phyloP scores from a whole-genome alignment of 2,329 filamentous ascomycete species.

The Metarhizium sp. region DNA sequence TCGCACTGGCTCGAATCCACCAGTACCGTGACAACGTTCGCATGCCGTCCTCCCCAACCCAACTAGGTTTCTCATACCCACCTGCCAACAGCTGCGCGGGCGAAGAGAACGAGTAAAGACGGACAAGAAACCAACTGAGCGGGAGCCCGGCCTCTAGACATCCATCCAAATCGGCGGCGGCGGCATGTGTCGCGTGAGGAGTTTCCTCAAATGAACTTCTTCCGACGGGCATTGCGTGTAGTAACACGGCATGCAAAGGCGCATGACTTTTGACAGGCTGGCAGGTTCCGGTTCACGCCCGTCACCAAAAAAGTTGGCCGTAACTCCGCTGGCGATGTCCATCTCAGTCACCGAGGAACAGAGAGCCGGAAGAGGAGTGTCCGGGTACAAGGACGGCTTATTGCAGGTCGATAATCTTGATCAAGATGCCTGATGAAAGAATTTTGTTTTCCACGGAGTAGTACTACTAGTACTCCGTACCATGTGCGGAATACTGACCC shows the following conservation, averaged over 20 bases:
- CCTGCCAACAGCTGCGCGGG: no score
- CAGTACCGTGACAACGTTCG: background rate
- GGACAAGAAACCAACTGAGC: no score
- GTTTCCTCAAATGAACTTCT: background rate
- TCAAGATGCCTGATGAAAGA: no score
- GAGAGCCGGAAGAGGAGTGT: no score
- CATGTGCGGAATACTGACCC: no score
- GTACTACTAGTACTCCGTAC: no score
- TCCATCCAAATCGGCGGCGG: background rate
- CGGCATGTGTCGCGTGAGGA: background rate
- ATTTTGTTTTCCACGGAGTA: no score
- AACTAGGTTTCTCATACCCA: background rate
- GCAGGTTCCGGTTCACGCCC: background rate
- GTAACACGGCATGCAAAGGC: background rate
- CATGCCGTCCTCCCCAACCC: background rate
- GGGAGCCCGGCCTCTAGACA: no score
- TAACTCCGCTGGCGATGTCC: background rate
- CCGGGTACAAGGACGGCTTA: no score
- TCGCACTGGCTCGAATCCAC: background rate
- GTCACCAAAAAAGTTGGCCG: background rate
- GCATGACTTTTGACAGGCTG: background rate
- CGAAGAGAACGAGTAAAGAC: no score
- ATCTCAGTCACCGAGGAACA: background rate
- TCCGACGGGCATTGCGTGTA: background rate
- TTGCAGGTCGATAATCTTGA: no score